phyloP scores from a whole-genome alignment of 768 basidiomycete species.

The Rhodotorula graminis region DNA sequence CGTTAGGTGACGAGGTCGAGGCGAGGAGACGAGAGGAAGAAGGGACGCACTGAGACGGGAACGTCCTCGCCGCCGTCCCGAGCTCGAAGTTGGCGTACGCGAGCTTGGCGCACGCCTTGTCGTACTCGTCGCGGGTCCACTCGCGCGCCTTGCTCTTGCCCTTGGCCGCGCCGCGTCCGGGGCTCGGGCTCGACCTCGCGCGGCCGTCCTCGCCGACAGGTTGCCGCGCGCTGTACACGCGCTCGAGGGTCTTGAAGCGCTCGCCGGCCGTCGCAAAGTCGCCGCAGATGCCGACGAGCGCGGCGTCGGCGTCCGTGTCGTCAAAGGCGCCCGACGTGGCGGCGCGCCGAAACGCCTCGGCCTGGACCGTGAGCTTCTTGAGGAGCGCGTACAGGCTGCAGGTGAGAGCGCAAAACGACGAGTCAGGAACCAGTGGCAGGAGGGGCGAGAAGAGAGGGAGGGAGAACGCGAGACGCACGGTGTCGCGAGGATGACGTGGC shows the following conservation, averaged over 20 bases:
- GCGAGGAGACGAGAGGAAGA: background rate
- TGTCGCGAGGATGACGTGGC: slow-evolving; percentile 38
- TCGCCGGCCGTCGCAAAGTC: slow-evolving; percentile 54
- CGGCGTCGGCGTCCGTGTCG: slow-evolving; percentile 33
- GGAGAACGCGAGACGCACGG: slow-evolving; percentile 48
- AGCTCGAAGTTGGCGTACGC: slow-evolving; percentile 52
- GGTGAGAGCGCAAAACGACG: background rate
- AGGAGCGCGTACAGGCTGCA: slow-evolving; percentile 51
- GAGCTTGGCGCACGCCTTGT: slow-evolving; percentile 52
- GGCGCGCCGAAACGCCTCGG: slow-evolving; percentile 54
- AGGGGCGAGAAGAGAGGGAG: slow-evolving; percentile 26
- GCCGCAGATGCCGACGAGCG: slow-evolving; percentile 43
- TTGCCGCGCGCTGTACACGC: slow-evolving; percentile 1
- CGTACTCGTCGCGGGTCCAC: slow-evolving; percentile 51
- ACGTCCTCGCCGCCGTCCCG: background rate
- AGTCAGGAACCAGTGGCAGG: background rate
- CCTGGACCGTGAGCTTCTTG: slow-evolving; percentile 56
- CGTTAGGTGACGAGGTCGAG: background rate
- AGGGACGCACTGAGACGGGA: slow-evolving; percentile 1
- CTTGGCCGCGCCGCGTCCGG: background rate
- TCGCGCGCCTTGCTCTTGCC: slow-evolving; percentile 40
- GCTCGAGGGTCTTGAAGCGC: slow-evolving; percentile 2
- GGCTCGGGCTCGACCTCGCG: background rate
- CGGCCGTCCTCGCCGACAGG: slow-evolving; percentile 33
- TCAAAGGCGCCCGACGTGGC: slow-evolving; percentile 46